These are phyloP conservation scores for Biancaea sappan DNA, from an alignment of 306 rosid species.

Conservation along the genomic window DNA sequence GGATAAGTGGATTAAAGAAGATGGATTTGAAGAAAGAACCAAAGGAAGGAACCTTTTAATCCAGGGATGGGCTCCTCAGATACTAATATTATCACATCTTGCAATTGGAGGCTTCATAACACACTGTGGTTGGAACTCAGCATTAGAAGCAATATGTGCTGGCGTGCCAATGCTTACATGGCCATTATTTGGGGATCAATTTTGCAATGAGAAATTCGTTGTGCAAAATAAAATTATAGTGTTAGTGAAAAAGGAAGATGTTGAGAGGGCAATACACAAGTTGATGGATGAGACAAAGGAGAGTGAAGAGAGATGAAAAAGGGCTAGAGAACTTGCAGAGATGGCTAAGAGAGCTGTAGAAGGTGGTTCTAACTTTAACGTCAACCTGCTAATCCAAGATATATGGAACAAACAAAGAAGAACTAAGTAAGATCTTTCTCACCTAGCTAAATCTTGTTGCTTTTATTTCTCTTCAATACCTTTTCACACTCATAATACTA, in stretches of 20 bases:
- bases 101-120: slow-evolving; percentile 68
- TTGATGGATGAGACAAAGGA: slow-evolving; percentile 45
- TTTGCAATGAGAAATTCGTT: slow-evolving; percentile 52
- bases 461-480: background rate
- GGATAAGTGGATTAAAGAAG: slow-evolving; percentile 47
- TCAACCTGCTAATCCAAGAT: slow-evolving; percentile 49
- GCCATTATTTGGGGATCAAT: slow-evolving; percentile 71
- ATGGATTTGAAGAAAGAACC: slow-evolving; percentile 49
- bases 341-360: slow-evolving; percentile 50
- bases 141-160: slow-evolving; percentile 53
- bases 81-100: slow-evolving; percentile 51
- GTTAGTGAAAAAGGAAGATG: slow-evolving; percentile 47
- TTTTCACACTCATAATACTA: background rate
- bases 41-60: slow-evolving; percentile 44
- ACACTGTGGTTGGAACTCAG: slow-evolving; percentile 75
- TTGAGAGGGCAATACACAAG: slow-evolving; percentile 41
- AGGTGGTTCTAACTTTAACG: slow-evolving; percentile 54
- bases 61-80: slow-evolving; percentile 71
- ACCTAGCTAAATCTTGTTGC: too few relatives aligned
- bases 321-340: slow-evolving; percentile 38
- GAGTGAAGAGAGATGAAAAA: slow-evolving; percentile 44
- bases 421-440: background rate
- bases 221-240: slow-evolving; percentile 45
- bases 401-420: slow-evolving; percentile 35
- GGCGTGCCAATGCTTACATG: slow-evolving; percentile 65